Conservation (phyloP, 2,329 filamentous ascomycete genomes). For the Hypoxylon sp. region DNA sequence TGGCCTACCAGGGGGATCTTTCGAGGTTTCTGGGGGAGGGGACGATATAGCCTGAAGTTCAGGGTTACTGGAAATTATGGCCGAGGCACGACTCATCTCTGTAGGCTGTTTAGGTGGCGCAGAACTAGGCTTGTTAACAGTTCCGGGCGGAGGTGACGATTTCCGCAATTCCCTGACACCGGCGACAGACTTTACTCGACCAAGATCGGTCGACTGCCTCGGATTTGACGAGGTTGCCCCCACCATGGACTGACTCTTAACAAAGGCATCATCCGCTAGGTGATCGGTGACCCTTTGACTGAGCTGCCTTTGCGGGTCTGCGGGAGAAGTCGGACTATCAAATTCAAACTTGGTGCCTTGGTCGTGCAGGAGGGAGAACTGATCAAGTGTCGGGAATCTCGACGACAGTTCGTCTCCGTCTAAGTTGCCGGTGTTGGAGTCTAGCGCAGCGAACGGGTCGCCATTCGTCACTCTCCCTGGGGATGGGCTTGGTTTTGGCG, state of each 20-base stretch:
- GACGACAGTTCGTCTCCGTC: conserved; percentile 83
- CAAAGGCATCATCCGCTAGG: conserved; percentile 87
- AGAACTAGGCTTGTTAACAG: conserved; percentile 53
- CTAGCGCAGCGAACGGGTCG: conserved; percentile 92
- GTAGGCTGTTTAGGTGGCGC: conserved; percentile 55
- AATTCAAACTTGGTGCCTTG: conserved; percentile 88
- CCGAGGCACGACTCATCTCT: conserved; percentile 70
- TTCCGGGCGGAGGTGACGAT: conserved; percentile 50
- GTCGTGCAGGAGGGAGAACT: conserved; percentile 91
- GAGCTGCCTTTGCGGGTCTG: conserved; percentile 63
- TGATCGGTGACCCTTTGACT: conserved; percentile 78
- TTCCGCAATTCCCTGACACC: conserved; percentile 41
- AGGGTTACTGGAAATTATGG: conserved; percentile 72
- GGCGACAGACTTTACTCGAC: conserved; percentile 47
- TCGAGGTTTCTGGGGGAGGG: conserved; percentile 53
- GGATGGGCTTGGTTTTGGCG: conserved; percentile 71
- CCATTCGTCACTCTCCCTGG: conserved; percentile 75
- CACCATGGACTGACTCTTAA: conserved; percentile 54
- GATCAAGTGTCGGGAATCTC: conserved; percentile 89
- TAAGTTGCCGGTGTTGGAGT: conserved; percentile 69
- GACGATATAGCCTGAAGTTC: conserved; percentile 69
- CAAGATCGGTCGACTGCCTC: conserved; percentile 50
- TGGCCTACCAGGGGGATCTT: conserved; percentile 50
- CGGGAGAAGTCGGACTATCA: conserved; percentile 63
- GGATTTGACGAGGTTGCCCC: conserved; percentile 47